Evolutionary conservation across 768 basidiomycete species (phyloP).

Genomic region (Pholiota conissans): DNA sequence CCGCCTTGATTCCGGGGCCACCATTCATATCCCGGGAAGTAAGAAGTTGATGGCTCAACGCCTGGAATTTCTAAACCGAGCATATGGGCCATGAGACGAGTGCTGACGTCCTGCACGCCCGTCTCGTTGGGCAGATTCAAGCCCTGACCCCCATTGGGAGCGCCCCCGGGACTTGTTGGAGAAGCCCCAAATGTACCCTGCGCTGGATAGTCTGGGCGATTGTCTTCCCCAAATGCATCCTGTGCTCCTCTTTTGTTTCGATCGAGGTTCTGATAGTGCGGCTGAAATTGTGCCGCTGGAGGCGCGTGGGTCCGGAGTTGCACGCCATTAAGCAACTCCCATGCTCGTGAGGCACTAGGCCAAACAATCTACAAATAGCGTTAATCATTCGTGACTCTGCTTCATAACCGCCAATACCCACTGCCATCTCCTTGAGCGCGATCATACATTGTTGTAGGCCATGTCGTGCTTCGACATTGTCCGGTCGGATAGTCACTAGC

Average conservation of each 20-base stretch:
- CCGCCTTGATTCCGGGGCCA: slow-evolving; percentile 49
- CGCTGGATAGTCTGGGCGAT: slow-evolving; percentile 42
- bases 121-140: slow-evolving; percentile 26
- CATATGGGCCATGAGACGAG: slow-evolving; percentile 73
- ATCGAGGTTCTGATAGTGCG: slow-evolving; percentile 37
- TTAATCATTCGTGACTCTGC: slow-evolving; percentile 10
- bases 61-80: slow-evolving; percentile 66
- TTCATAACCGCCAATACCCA: slow-evolving; percentile 28
- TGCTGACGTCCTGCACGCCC: slow-evolving; percentile 64
- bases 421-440: slow-evolving; percentile 69
- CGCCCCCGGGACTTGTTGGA: slow-evolving; percentile 8
- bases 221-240: slow-evolving; percentile 63
- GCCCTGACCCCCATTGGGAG: slow-evolving; percentile 18
- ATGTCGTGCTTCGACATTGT: slow-evolving; percentile 66
- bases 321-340: slow-evolving; percentile 67
- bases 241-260: slow-evolving; percentile 60
- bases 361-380: slow-evolving; percentile 51
- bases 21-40: slow-evolving; percentile 63
- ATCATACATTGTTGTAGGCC: slow-evolving; percentile 64
- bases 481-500: slow-evolving; percentile 70
- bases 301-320: slow-evolving; percentile 45
- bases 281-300: slow-evolving; percentile 25
- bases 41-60: slow-evolving; percentile 58
- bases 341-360: slow-evolving; percentile 69
- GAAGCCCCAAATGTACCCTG: slow-evolving; percentile 34